Evolutionary conservation across 371 early-diverging fungal genomes (phyloP).

Genomic region (Lichtheimia hyalospora): DNA sequence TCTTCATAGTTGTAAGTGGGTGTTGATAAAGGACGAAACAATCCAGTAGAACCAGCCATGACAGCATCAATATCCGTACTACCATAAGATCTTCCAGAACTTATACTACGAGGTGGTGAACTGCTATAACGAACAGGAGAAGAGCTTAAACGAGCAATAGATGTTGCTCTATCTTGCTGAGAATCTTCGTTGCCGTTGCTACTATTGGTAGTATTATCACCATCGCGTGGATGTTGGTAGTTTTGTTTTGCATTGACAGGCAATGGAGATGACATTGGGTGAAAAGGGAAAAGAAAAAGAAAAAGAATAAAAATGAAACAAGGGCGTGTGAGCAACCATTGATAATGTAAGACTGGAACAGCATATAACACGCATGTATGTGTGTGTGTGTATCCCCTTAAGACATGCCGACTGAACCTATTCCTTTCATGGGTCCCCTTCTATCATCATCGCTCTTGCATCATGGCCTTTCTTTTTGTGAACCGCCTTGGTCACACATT

Average conservation of each 20-base stretch:
- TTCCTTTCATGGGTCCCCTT: too few relatives aligned
- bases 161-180: slow-evolving; percentile 20
- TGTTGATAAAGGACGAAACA: slow-evolving; percentile 37
- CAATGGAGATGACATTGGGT: slow-evolving; percentile 44
- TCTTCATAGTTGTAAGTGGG: slow-evolving; percentile 40
- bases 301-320: not conserved
- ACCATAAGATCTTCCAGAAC: slow-evolving; percentile 33
- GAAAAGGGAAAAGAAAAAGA: not conserved
- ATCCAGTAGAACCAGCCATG: slow-evolving; percentile 22
- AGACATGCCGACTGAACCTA: too few relatives aligned
- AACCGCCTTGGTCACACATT: too few relatives aligned
- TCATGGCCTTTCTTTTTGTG: too few relatives aligned
- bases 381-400: too few relatives aligned
- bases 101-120: slow-evolving; percentile 24
- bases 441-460: too few relatives aligned
- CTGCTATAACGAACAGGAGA: slow-evolving; percentile 32
- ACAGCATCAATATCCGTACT: slow-evolving; percentile 35
- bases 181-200: not conserved
- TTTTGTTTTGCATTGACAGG: slow-evolving; percentile 50
- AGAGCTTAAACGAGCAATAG: slow-evolving; percentile 36
- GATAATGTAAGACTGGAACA: too few relatives aligned
- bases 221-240: slow-evolving; percentile 21
- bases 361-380: too few relatives aligned
- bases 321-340: not conserved
- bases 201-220: not conserved